phyloP scores from a whole-genome alignment of 2,329 filamentous ascomycete genomes.

The Coniochaeta sp. region DNA sequence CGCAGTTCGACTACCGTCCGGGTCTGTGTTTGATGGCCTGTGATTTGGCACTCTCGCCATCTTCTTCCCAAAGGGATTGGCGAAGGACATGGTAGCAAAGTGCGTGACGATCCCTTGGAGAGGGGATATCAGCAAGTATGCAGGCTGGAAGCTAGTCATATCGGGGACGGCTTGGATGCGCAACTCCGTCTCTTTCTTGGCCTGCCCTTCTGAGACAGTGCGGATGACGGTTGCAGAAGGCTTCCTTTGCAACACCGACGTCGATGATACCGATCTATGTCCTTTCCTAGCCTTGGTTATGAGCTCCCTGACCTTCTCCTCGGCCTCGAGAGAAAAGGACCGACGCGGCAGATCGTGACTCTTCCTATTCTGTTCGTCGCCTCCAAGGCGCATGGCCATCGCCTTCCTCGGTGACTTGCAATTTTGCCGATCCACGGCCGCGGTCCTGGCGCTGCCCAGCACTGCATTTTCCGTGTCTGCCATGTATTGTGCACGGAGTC shows the following conservation, averaged over 20 bases:
- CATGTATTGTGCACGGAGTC: conserved; percentile 60
- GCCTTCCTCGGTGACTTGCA: conserved; percentile 23
- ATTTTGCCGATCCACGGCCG: conserved; percentile 18
- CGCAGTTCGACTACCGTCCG: neutral
- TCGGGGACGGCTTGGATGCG: conserved; percentile 17
- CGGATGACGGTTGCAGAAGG: conserved; percentile 5
- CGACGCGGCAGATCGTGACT: conserved; percentile 28
- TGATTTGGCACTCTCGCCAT: conserved; percentile 11
- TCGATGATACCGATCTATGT: conserved; percentile 7
- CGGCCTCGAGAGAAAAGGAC: conserved; percentile 33
- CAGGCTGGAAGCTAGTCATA: conserved; percentile 26
- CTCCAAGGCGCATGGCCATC: conserved; percentile 40
- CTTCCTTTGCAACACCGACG: neutral
- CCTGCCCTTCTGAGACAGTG: neutral
- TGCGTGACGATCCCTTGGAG: conserved; percentile 52
- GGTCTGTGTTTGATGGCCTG: conserved; percentile 4
- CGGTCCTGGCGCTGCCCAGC: conserved; percentile 26
- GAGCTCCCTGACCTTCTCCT: conserved; percentile 40
- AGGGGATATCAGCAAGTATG: conserved; percentile 63
- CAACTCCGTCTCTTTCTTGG: conserved; percentile 18
- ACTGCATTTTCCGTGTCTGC: conserved; percentile 54
- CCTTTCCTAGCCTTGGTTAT: conserved; percentile 31
- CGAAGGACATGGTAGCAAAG: conserved; percentile 55
- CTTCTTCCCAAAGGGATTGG: conserved; percentile 18
- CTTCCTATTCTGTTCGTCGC: conserved; percentile 34